Evolutionary conservation across 345 rosid species (phyloP).

Genomic region (Raphanus raphanistrum): DNA sequence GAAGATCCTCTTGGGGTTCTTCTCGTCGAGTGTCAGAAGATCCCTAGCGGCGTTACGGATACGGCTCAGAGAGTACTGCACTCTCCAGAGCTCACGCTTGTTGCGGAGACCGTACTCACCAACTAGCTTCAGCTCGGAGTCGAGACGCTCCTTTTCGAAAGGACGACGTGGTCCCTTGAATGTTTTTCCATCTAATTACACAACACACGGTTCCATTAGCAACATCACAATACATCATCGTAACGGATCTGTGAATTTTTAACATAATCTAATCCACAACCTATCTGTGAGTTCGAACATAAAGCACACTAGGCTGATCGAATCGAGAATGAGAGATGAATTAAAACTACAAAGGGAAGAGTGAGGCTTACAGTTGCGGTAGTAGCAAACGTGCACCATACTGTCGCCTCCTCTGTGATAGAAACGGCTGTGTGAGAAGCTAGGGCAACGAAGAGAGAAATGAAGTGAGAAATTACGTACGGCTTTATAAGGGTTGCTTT

Average conservation of each 20-base stretch:
- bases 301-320: background rate
- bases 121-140: conserved; percentile 61
- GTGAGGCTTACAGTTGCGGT: conserved; percentile 50
- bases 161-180: conserved; percentile 72
- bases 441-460: conserved; percentile 27
- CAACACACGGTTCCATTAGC: conserved; percentile 2
- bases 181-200: conserved; percentile 52
- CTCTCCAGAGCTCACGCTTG: conserved; percentile 75
- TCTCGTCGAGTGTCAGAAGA: conserved; percentile 66
- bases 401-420: conserved; percentile 8
- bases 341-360: background rate
- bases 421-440: conserved; percentile 17
- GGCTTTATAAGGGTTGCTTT: conserved; percentile 8
- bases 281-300: background rate
- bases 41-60: conserved; percentile 66
- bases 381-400: conserved; percentile 58
- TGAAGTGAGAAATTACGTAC: background rate
- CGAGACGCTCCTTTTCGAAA: conserved; percentile 65
- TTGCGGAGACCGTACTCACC: conserved; percentile 67
- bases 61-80: conserved; percentile 59
- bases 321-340: background rate
- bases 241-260: background rate
- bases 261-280: background rate
- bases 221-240: background rate
- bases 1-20: conserved; percentile 55